Conservation (phyloP, 495 filamentous ascomycete genomes). For the Podospora pseudoanserina region DNA sequence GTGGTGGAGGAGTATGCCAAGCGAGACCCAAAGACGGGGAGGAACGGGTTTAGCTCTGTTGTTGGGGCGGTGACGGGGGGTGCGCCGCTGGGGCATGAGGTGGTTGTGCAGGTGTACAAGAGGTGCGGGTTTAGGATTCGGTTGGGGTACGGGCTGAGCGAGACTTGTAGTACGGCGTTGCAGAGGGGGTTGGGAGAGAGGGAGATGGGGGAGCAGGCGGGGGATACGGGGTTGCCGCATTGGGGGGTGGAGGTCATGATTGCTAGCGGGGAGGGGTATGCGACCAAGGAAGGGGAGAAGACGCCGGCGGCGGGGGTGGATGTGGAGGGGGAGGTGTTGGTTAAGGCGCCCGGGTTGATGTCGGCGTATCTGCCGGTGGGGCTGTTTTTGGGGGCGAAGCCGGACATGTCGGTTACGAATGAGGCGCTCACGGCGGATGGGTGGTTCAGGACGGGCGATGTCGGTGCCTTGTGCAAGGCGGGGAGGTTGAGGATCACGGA, state of each 20-base stretch:
- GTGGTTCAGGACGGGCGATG: constrained; percentile 65
- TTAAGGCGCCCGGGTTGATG: constrained; percentile 53
- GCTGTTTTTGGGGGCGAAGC: constrained; percentile 12
- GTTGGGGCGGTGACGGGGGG: constrained; percentile 46
- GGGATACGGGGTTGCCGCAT: constrained; percentile 58
- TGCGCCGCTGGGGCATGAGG: constrained; percentile 62
- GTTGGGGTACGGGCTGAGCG: constrained; percentile 68
- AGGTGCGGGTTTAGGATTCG: constrained; percentile 64
- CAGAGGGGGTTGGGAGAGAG: constrained; percentile 51
- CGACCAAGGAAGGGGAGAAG: constrained; percentile 17
- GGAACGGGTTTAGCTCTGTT: constrained; percentile 23
- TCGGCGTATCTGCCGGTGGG: constrained; percentile 50
- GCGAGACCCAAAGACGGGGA: constrained; percentile 40
- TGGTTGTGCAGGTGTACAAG: constrained; percentile 59
- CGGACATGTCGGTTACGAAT: constrained; percentile 45
- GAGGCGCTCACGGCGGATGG: constrained; percentile 61
- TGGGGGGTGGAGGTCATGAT: constrained; percentile 55
- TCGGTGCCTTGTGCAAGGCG: constrained; percentile 54
- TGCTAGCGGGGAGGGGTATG: constrained; percentile 36
- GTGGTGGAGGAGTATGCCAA: constrained; percentile 57
- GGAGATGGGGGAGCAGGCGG: constrained; percentile 56
- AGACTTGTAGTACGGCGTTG: constrained; percentile 60
- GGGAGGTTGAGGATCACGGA: constrained; percentile 70
- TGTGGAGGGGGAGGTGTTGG: constrained; percentile 59
- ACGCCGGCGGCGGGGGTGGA: constrained; percentile 46